Conservation (phyloP, 2,329 filamentous ascomycete genomes). For the Aureobasidium sp. region DNA sequence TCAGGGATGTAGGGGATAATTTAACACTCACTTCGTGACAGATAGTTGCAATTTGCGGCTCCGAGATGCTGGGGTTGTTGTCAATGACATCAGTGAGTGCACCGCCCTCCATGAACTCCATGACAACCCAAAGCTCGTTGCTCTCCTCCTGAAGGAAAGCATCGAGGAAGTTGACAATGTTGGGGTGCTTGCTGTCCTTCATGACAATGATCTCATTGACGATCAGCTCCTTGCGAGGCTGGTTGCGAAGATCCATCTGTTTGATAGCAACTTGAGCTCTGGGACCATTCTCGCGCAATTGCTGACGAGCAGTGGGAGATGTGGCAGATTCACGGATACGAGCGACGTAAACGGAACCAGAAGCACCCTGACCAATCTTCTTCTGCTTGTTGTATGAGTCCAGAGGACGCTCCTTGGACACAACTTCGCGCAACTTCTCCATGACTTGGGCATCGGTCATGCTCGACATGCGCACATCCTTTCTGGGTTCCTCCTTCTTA, state of each 20-base stretch:
- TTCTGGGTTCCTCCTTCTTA: conserved; percentile 66
- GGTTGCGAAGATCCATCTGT: conserved; percentile 97
- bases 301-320: conserved; percentile 68
- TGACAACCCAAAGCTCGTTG: conserved; percentile 96
- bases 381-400: conserved; percentile 98
- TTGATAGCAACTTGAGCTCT: conserved; percentile 95
- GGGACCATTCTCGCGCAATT: conserved; percentile 69
- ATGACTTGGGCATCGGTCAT: conserved; percentile 98
- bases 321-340: conserved; percentile 82
- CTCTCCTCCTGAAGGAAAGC: conserved; percentile 93
- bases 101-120: conserved; percentile 99
- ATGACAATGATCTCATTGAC: conserved; percentile 99
- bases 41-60: conserved; percentile 96
- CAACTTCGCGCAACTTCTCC: conserved; percentile 86
- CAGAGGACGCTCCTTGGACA: conserved; percentile 90
- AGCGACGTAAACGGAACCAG: conserved; percentile 94
- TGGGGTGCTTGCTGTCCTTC: conserved; percentile 97
- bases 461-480: conserved; percentile 95
- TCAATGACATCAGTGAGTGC: conserved; percentile 97
- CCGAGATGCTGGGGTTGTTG: conserved; percentile 87
- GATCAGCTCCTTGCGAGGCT: conserved; percentile 94
- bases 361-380: conserved; percentile 98
- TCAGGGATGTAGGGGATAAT: background rate
- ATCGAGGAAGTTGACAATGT: conserved; percentile 98
- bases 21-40: conserved; percentile 70